Conservation (phyloP, 2,329 filamentous ascomycete species). For the Alternaria postmessia region DNA sequence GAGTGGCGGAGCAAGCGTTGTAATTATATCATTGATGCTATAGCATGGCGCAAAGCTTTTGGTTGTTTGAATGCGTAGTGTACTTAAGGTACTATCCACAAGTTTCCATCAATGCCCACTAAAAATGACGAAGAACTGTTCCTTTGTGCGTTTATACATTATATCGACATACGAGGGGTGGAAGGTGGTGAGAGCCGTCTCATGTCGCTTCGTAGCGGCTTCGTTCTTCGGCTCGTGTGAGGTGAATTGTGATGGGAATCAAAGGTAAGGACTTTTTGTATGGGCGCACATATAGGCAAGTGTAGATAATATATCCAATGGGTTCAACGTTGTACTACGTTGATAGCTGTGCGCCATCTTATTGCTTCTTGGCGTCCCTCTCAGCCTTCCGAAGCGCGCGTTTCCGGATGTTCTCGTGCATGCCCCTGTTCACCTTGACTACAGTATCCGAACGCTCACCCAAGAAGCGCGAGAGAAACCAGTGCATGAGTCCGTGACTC, state of each 20-base stretch:
- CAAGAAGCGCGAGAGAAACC: constrained; percentile 71
- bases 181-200: not conserved
- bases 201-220: not conserved
- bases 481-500: constrained; percentile 89
- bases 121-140: not conserved
- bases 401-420: constrained; percentile 84
- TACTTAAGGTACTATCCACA: not conserved
- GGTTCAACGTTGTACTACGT: not conserved
- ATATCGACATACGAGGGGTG: not conserved
- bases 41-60: not conserved
- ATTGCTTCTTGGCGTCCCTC: constrained; percentile 76
- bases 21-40: constrained; percentile 13
- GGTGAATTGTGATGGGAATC: not conserved
- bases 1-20: constrained; percentile 3
- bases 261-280: not conserved
- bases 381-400: constrained; percentile 85
- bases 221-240: not conserved
- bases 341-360: not conserved
- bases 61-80: not conserved
- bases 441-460: constrained; percentile 66
- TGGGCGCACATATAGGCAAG: not conserved
- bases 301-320: not conserved
- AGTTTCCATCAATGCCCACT: not conserved
- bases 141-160: not conserved
- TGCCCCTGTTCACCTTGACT: constrained; percentile 69